A percentile compares a stretch with the other conserved stretches of the same genome.
These are phyloP conservation scores for Keqinozyma sinolaborantium DNA, from an alignment of 1,139 yeast genomes.

Conservation along the genomic window DNA sequence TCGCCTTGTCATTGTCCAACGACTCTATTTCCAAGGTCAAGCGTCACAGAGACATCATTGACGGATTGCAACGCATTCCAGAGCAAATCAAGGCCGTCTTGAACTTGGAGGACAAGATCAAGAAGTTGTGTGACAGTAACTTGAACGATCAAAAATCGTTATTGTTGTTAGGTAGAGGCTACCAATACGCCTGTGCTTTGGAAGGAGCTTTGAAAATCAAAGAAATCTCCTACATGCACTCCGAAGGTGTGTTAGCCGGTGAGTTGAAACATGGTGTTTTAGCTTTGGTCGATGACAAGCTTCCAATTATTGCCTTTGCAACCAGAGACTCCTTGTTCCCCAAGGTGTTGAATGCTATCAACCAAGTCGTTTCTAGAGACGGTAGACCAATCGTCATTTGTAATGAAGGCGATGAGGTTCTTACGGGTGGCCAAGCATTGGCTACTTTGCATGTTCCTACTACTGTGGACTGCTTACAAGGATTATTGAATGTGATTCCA, in stretches of 20 bases:
- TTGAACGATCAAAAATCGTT: conserved; percentile 82
- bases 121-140: conserved; percentile 66
- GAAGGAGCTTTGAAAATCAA: conserved; percentile 98
- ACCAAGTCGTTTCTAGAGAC: conserved; percentile 95
- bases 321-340: conserved; percentile 98
- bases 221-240: conserved; percentile 98
- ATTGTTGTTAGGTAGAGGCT: conserved; percentile 93
- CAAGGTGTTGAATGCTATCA: conserved; percentile 91
- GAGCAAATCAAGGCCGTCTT: conserved; percentile 79
- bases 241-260: conserved; percentile 99
- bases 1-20: conserved; percentile 90
- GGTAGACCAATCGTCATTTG: conserved; percentile 95
- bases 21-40: conserved; percentile 75
- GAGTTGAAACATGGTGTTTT: conserved; percentile 98
- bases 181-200: conserved; percentile 94
- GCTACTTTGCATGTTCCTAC: conserved; percentile 86
- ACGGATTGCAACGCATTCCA: conserved; percentile 82
- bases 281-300: conserved; percentile 89
- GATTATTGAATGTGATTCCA: conserved; percentile 90
- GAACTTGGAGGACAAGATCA: conserved; percentile 68
- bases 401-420: conserved; percentile 77
- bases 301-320: conserved; percentile 94
- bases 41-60: conserved; percentile 84
- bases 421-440: conserved; percentile 51
- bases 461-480: conserved; percentile 97